phyloP scores from a whole-genome alignment of 352 stramenopile genomes.

The Pythium myriotylum region DNA sequence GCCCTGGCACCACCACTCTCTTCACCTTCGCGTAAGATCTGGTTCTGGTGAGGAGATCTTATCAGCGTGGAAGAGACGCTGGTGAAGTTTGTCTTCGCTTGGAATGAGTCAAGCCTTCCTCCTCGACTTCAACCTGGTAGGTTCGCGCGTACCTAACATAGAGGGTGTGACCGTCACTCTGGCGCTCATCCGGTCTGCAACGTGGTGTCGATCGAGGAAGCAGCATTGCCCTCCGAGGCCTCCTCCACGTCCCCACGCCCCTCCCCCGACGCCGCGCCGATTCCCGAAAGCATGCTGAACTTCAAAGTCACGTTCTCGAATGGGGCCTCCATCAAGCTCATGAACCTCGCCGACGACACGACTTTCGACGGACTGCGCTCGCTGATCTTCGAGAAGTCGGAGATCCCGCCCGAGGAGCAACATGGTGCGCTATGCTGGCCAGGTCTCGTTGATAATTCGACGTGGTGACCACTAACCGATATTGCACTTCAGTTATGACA shows the following conservation, averaged over 20 bases:
- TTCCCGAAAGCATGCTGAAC: slow-evolving; percentile 32
- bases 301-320: slow-evolving; percentile 83
- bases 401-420: slow-evolving; percentile 63
- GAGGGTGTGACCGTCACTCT: slow-evolving; percentile 8
- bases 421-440: slow-evolving; percentile 45
- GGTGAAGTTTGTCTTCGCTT: not conserved
- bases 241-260: no score
- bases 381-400: slow-evolving; percentile 58
- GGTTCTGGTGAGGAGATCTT: no score
- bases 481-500: slow-evolving; percentile 57
- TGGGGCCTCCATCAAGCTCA: slow-evolving; percentile 73
- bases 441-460: no score
- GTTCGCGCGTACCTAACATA: slow-evolving; percentile 20
- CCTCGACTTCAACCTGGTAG: not conserved
- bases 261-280: no score
- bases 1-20: no score
- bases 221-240: no score
- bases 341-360: slow-evolving; percentile 56
- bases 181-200: no score
- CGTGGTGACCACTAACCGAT: no score
- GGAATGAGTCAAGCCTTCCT: no score
- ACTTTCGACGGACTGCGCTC: slow-evolving; percentile 61
- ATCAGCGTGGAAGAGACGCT: no score
- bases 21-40: no score
- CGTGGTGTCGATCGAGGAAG: no score